phyloP scores from a whole-genome alignment of 23 red algal species.

The Gracilaria gracilis region DNA sequence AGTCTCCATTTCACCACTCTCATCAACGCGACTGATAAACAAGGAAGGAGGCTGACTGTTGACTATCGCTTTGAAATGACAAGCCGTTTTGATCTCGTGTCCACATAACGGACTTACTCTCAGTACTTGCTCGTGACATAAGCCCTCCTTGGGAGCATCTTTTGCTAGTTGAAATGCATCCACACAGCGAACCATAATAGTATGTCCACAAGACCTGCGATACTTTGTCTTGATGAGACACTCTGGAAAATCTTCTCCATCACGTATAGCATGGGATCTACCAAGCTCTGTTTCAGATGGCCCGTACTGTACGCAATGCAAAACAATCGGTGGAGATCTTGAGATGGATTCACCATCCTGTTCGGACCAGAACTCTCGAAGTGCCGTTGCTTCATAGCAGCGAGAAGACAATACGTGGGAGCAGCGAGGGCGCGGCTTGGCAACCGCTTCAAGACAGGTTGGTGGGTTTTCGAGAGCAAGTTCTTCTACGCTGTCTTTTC shows the following conservation, averaged over 20 bases:
- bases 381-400: conserved; percentile 43
- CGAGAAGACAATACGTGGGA: conserved; percentile 43
- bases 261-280: too few species aligned
- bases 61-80: background rate
- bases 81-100: conserved; percentile 48
- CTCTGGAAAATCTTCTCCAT: background rate
- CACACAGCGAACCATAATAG: conserved; percentile 18
- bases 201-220: conserved; percentile 58
- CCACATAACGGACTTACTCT: conserved; percentile 57
- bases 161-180: conserved; percentile 51
- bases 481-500: conserved; percentile 37
- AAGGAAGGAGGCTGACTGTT: conserved; percentile 2
- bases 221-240: conserved; percentile 52
- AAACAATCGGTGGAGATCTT: conserved; percentile 20
- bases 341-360: conserved; percentile 39
- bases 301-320: conserved; percentile 36
- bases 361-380: conserved; percentile 41
- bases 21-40: conserved; percentile 15
- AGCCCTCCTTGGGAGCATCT: background rate
- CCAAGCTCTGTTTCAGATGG: conserved; percentile 53
- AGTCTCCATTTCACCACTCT: conserved; percentile 11
- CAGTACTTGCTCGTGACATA: conserved; percentile 23
- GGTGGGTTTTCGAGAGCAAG: conserved; percentile 23
- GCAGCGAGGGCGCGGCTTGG: conserved; percentile 52
- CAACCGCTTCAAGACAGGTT: conserved; percentile 51